phyloP scores from a whole-genome alignment of 257 asterid species.

The Fraxinus pennsylvanica region DNA sequence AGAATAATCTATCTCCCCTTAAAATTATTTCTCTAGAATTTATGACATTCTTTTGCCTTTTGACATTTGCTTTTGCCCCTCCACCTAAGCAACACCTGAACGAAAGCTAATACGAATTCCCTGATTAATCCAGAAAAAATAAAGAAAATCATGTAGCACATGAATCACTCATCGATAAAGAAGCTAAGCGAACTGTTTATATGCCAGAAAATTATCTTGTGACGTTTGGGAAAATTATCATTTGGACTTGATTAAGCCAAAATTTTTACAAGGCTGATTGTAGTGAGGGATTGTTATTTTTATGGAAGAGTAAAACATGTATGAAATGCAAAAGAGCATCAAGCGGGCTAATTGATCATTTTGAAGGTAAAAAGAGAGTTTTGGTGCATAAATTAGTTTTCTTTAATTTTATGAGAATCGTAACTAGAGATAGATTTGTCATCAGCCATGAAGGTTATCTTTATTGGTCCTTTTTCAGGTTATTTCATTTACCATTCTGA shows the following conservation, averaged over 20 bases:
- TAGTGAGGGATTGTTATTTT: conserved; percentile 12
- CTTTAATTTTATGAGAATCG: not conserved
- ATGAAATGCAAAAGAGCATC: conserved; percentile 16
- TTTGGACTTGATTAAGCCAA: not conserved
- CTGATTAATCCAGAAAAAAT: not conserved
- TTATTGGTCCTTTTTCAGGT: conserved; percentile 49
- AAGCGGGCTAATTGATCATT: conserved; percentile 6
- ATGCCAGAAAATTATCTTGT: not conserved
- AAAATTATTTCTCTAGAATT: not conserved
- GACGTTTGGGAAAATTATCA: conserved; percentile 12
- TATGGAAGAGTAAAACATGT: not conserved
- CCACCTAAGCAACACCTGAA: not conserved
- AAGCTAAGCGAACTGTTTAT: conserved; percentile 5
- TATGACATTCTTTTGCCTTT: not conserved
- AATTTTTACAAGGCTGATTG: not conserved
- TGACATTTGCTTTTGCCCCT: not conserved
- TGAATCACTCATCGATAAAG: not conserved
- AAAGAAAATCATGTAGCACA: not conserved
- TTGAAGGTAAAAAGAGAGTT: not conserved
- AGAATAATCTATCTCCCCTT: not conserved
- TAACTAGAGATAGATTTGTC: not conserved
- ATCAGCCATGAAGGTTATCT: not conserved
- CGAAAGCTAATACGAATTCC: not conserved
- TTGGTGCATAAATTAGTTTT: conserved; percentile 14
- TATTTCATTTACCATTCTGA: conserved; percentile 69